These are phyloP conservation scores for Anthracocystis setariae DNA, from an alignment of 1,284 basidiomycete species.

Conservation along the genomic window DNA sequence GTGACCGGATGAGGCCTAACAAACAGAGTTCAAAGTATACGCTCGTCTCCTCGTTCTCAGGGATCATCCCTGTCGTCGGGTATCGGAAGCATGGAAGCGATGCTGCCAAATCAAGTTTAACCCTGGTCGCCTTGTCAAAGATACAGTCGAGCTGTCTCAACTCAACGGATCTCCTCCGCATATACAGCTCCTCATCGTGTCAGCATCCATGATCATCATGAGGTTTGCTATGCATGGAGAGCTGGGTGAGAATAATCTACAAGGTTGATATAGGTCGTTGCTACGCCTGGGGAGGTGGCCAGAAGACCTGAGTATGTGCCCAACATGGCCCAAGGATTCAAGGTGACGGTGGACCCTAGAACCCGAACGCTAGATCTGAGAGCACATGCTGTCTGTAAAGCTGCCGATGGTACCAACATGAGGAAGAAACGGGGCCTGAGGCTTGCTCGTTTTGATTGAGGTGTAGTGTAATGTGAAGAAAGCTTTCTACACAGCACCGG, in stretches of 20 bases:
- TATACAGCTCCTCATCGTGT: too few species aligned
- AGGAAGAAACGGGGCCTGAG: slow-evolving; percentile 8
- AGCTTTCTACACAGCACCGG: slow-evolving; percentile 51
- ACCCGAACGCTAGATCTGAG: background rate
- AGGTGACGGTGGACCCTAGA: background rate
- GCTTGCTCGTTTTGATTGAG: slow-evolving; percentile 19
- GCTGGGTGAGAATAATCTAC: slow-evolving; percentile 24
- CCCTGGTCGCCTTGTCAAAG: too few species aligned
- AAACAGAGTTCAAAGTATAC: too few species aligned
- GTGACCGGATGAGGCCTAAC: too few species aligned
- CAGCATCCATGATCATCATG: background rate
- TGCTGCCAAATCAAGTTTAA: too few species aligned
- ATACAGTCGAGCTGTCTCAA: too few species aligned
- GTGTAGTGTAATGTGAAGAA: slow-evolving; percentile 5
- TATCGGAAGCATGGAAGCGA: too few species aligned
- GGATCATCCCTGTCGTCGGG: too few species aligned
- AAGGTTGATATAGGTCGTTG: slow-evolving; percentile 12
- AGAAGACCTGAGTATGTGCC: background rate
- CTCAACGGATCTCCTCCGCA: too few species aligned
- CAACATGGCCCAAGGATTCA: background rate
- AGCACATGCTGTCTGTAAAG: background rate
- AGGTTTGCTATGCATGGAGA: slow-evolving; percentile 12
- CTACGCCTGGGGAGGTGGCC: background rate
- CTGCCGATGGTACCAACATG: background rate
- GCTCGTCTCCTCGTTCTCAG: too few species aligned